Evolutionary conservation across 257 asterid genomes (phyloP).

Genomic region (Buddleja alternifolia): DNA sequence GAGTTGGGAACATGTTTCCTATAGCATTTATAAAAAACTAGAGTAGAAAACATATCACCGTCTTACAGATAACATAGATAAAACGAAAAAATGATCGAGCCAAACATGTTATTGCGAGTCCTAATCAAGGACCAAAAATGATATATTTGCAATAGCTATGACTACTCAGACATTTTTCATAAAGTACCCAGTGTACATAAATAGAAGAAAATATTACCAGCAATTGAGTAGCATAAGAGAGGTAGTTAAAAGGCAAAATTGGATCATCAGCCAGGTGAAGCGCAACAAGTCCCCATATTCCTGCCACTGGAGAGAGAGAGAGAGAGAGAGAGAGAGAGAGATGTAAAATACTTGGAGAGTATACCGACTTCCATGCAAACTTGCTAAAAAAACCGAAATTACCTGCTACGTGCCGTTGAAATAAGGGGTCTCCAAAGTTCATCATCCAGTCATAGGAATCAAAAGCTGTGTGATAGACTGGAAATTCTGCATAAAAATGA

Average conservation of each 20-base stretch:
- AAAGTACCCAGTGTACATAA: background rate
- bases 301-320: slow-evolving; percentile 53
- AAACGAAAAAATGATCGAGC: background rate
- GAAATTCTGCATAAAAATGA: slow-evolving; percentile 64
- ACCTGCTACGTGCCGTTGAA: slow-evolving; percentile 92
- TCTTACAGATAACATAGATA: background rate
- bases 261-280: slow-evolving; percentile 84
- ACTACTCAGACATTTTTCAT: background rate
- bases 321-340: background rate
- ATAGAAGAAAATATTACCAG: slow-evolving; percentile 48
- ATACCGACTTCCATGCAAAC: slow-evolving; percentile 2
- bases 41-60: no score
- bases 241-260: slow-evolving; percentile 80
- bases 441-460: slow-evolving; percentile 93
- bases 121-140: background rate
- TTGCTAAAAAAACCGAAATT: slow-evolving; percentile 16
- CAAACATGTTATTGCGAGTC: background rate
- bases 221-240: slow-evolving; percentile 73
- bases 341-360: background rate
- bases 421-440: slow-evolving; percentile 79
- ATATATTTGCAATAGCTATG: background rate
- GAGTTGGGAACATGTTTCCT: no score
- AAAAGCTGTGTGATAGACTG: slow-evolving; percentile 93
- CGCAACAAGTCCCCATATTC: slow-evolving; percentile 92
- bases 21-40: no score